phyloP scores from a whole-genome alignment of 2,329 filamentous ascomycete genomes.

The Gyromitra esculenta region DNA sequence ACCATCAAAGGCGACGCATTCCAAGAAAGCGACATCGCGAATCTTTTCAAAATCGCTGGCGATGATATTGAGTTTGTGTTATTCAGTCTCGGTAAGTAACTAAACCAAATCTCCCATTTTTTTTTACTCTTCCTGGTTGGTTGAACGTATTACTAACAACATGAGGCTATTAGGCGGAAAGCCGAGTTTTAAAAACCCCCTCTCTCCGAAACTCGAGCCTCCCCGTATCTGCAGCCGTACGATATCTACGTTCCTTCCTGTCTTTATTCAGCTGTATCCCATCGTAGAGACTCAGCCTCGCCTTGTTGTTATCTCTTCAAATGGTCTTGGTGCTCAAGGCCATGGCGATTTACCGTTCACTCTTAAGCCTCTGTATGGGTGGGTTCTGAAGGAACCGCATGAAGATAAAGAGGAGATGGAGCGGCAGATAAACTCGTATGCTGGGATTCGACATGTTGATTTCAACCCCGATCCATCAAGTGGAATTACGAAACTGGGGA shows the following conservation, averaged over 20 bases:
- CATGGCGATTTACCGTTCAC: slow-evolving; percentile 33
- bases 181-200: slow-evolving; percentile 39
- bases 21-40: slow-evolving; percentile 18
- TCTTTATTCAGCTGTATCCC: slow-evolving; percentile 25
- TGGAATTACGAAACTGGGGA: slow-evolving; percentile 25
- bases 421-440: slow-evolving; percentile 16
- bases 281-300: slow-evolving; percentile 25
- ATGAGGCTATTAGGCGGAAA: slow-evolving; percentile 14
- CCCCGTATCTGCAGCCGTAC: slow-evolving; percentile 38
- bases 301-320: slow-evolving; percentile 46
- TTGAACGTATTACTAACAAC: neutral
- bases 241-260: slow-evolving; percentile 29
- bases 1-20: slow-evolving; percentile 44
- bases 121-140: neutral
- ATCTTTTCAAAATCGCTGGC: slow-evolving; percentile 23
- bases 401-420: slow-evolving; percentile 49
- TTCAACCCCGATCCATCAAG: slow-evolving; percentile 23
- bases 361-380: slow-evolving; percentile 42
- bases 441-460: slow-evolving; percentile 44
- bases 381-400: slow-evolving; percentile 45
- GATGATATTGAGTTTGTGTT: slow-evolving; percentile 36
- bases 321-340: slow-evolving; percentile 37
- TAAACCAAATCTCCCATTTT: neutral
- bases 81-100: slow-evolving; percentile 38
- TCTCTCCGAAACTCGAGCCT: slow-evolving; percentile 35